Evolutionary conservation across 352 stramenopile species (phyloP).

Genomic region (Globisporangium perplexum): DNA sequence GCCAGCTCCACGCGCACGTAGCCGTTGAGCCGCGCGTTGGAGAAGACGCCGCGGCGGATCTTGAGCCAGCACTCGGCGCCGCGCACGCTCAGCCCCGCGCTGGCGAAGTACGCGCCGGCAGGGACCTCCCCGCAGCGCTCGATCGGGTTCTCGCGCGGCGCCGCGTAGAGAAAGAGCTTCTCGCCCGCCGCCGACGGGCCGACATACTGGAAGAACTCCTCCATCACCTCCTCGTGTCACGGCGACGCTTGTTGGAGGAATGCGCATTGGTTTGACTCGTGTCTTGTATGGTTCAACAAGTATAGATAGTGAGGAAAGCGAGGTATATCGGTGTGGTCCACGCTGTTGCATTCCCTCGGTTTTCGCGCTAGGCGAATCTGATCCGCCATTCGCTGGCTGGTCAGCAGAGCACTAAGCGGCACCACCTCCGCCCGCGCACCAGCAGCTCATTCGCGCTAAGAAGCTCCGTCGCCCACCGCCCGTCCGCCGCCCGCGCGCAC

Average conservation of each 20-base stretch:
- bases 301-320: background rate
- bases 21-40: slow-evolving; percentile 58
- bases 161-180: slow-evolving; percentile 58
- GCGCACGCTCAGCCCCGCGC: slow-evolving; percentile 42
- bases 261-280: background rate
- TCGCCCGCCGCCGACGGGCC: slow-evolving; percentile 35
- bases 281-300: too few relatives aligned
- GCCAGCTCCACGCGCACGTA: slow-evolving; percentile 67
- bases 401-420: background rate
- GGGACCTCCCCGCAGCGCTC: slow-evolving; percentile 51
- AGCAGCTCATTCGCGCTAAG: background rate
- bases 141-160: slow-evolving; percentile 48
- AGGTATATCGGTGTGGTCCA: background rate
- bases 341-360: background rate
- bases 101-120: slow-evolving; percentile 64
- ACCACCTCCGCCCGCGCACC: background rate
- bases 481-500: too few relatives aligned
- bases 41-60: slow-evolving; percentile 71
- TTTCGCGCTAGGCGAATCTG: background rate
- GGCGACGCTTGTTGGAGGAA: background rate
- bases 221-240: slow-evolving; percentile 39
- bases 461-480: background rate
- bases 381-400: background rate
- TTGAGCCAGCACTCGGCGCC: slow-evolving; percentile 70
- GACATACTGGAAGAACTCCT: slow-evolving; percentile 74